A percentile compares a stretch with the other conserved stretches of the same genome.
These are phyloP conservation scores for Discostella pseudostelligera DNA, from an alignment of 108 stramenopile genomes.

Conservation along the genomic window DNA sequence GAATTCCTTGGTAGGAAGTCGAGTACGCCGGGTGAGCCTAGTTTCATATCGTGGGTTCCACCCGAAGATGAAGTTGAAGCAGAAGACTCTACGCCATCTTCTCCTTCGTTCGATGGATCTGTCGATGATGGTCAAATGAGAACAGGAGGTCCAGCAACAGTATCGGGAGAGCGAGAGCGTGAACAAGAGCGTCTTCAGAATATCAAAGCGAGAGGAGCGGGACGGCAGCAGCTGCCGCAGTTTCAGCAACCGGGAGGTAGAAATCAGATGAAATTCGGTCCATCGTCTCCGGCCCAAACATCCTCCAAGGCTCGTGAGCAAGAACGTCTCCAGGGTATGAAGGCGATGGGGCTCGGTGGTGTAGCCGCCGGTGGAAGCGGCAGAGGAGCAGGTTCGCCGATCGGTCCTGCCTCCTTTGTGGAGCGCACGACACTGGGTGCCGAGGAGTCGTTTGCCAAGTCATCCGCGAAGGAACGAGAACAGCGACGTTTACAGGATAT, in stretches of 20 bases:
- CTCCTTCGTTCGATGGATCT: neutral
- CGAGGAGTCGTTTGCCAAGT: slow-evolving; percentile 6
- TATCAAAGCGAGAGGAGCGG: slow-evolving; percentile 9
- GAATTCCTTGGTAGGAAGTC: slow-evolving; percentile 18
- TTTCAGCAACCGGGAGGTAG: neutral
- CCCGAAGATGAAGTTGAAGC: slow-evolving; percentile 18
- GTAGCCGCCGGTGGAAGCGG: neutral
- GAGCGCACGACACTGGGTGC: slow-evolving; percentile 15
- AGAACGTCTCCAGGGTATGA: slow-evolving; percentile 19
- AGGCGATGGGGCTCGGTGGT: neutral
- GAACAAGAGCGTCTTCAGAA: slow-evolving; percentile 25
- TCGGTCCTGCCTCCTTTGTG: neutral
- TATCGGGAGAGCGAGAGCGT: slow-evolving; percentile 24
- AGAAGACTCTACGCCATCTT: slow-evolving; percentile 1
- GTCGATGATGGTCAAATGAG: neutral
- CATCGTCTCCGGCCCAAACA: slow-evolving; percentile 15
- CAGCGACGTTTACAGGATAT: slow-evolving; percentile 33
- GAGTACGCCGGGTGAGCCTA: slow-evolving; percentile 6
- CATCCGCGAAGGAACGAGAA: slow-evolving; percentile 40
- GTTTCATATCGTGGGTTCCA: slow-evolving; percentile 20
- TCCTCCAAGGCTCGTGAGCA: slow-evolving; percentile 22
- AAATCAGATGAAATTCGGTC: slow-evolving; percentile 6
- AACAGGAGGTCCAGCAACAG: slow-evolving; percentile 5
- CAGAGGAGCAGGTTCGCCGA: slow-evolving; percentile 1
- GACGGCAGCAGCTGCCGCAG: neutral